Evolutionary conservation across 2,329 filamentous ascomycete genomes (phyloP).

Genomic region (Lojkania enalia): DNA sequence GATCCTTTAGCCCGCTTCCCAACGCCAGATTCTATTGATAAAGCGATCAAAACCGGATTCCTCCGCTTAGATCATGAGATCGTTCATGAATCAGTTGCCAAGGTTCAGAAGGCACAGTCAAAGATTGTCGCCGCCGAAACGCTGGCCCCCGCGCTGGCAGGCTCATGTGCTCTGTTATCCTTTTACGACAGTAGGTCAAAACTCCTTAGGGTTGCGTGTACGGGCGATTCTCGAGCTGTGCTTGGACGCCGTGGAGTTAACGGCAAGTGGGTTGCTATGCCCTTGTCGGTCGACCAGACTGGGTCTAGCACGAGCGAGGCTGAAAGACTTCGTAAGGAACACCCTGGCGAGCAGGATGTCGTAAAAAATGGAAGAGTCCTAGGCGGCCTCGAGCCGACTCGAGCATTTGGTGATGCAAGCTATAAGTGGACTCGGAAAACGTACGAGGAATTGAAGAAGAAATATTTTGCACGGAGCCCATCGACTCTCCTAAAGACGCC

Average conservation of each 20-base stretch:
- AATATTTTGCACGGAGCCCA: constrained; percentile 84
- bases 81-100: constrained; percentile 87
- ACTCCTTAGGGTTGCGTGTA: constrained; percentile 89
- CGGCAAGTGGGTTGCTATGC: constrained; percentile 90
- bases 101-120: constrained; percentile 84
- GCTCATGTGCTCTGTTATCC: constrained; percentile 93
- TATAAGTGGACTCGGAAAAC: constrained; percentile 95
- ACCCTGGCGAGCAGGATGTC: constrained; percentile 87
- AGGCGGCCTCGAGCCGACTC: constrained; percentile 86
- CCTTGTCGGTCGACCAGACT: constrained; percentile 91
- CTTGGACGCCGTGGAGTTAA: constrained; percentile 75
- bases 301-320: constrained; percentile 85
- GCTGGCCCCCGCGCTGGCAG: constrained; percentile 88
- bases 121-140: constrained; percentile 90
- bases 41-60: constrained; percentile 92
- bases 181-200: constrained; percentile 93
- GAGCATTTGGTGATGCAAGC: constrained; percentile 92
- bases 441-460: constrained; percentile 76
- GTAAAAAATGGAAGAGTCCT: constrained; percentile 87
- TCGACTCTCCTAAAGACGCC: constrained; percentile 82
- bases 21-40: constrained; percentile 77
- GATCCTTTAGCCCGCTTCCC: constrained; percentile 65
- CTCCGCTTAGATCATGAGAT: constrained; percentile 89
- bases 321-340: constrained; percentile 78
- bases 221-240: constrained; percentile 93